Conservation (phyloP, 331 rosid species). For the Spiraea crenata region DNA sequence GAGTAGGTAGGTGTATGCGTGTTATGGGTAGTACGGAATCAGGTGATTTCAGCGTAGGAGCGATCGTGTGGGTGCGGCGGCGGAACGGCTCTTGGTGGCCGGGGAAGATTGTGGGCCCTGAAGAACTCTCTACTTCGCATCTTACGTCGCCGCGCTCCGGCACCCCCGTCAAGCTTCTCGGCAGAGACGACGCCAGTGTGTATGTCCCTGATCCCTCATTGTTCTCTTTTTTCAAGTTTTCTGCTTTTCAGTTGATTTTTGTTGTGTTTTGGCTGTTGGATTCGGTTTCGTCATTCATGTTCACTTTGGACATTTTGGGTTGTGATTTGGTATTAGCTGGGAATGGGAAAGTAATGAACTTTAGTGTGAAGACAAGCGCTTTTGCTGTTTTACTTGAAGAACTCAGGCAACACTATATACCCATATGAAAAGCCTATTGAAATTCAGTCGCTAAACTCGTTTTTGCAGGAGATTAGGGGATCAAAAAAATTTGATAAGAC, state of each 20-base stretch:
- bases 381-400: neutral
- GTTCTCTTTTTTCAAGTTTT: no score
- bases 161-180: slow-evolving; percentile 65
- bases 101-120: slow-evolving; percentile 60
- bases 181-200: slow-evolving; percentile 70
- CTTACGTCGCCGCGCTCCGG: slow-evolving; percentile 68
- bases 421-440: neutral
- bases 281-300: neutral
- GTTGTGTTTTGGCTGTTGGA: neutral
- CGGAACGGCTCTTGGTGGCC: slow-evolving; percentile 75
- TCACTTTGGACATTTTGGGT: neutral
- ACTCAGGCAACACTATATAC: neutral
- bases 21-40: slow-evolving; percentile 49
- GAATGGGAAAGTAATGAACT: neutral
- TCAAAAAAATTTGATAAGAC: neutral
- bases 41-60: slow-evolving; percentile 51
- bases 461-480: neutral
- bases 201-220: slow-evolving; percentile 26
- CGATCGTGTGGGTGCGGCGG: slow-evolving; percentile 68
- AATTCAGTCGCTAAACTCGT: neutral
- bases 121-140: slow-evolving; percentile 56
- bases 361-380: neutral
- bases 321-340: neutral
- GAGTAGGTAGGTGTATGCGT: neutral
- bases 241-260: neutral